Conservation (phyloP, 768 basidiomycete species). For the Psilocybe sp. region DNA sequence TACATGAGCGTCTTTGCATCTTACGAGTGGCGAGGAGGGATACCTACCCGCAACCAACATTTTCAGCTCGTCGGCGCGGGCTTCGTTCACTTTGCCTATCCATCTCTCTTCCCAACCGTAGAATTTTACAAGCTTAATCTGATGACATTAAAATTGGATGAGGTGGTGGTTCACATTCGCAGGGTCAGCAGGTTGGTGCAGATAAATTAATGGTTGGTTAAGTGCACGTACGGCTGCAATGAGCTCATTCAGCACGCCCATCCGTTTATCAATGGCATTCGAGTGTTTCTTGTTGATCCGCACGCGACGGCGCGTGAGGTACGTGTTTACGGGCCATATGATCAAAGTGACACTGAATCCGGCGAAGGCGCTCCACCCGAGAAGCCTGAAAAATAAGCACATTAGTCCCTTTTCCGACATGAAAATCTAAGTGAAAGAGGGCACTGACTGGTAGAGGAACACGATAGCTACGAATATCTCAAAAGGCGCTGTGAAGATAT, state of each 20-base stretch:
- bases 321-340: conserved; percentile 71
- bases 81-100: conserved; percentile 62
- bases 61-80: conserved; percentile 65
- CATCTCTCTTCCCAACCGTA: conserved; percentile 81
- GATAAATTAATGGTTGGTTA: no score
- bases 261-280: conserved; percentile 69
- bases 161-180: no score
- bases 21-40: background rate
- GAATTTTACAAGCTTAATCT: conserved; percentile 80
- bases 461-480: conserved; percentile 70
- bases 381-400: conserved; percentile 24
- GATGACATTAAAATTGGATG: no score
- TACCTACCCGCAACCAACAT: conserved; percentile 70
- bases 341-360: conserved; percentile 68
- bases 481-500: conserved; percentile 51
- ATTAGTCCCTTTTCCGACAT: no score
- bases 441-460: conserved; percentile 61
- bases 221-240: conserved; percentile 52
- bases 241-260: conserved; percentile 76
- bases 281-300: conserved; percentile 58
- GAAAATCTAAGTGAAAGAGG: no score
- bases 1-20: background rate
- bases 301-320: conserved; percentile 56
- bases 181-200: no score
- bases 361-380: conserved; percentile 70